Conservation (phyloP, 169 alveolate genomes). For the Cryptosporidium sp. region DNA sequence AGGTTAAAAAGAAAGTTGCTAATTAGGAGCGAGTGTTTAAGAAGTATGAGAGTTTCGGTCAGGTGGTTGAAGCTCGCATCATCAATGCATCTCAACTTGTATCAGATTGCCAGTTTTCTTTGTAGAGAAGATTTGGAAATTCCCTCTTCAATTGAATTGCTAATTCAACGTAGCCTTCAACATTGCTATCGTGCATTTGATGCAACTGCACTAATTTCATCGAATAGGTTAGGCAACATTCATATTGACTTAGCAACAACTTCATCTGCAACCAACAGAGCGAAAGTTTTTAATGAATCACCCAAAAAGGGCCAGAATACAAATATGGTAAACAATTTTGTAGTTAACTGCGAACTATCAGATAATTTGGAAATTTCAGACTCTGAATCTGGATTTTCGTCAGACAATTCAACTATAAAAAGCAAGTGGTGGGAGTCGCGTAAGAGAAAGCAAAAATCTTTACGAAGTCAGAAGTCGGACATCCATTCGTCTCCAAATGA, state of each 20-base stretch:
- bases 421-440: constrained; percentile 75
- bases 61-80: constrained; percentile 89
- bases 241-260: constrained; percentile 78
- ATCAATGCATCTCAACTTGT: constrained; percentile 85
- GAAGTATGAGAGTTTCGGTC: constrained; percentile 91
- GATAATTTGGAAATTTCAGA: constrained; percentile 19
- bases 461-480: constrained; percentile 52
- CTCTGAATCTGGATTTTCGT: neutral
- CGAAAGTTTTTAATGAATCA: constrained; percentile 15
- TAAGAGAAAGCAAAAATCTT: constrained; percentile 76
- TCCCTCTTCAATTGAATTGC: constrained; percentile 88
- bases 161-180: constrained; percentile 77
- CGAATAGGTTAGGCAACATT: constrained; percentile 79
- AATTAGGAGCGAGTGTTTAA: constrained; percentile 89
- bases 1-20: constrained; percentile 85
- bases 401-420: constrained; percentile 60
- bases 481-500: constrained; percentile 14
- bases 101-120: constrained; percentile 88
- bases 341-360: neutral
- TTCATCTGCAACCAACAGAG: constrained; percentile 34
- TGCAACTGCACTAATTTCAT: constrained; percentile 79
- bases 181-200: constrained; percentile 80
- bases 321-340: constrained; percentile 29
- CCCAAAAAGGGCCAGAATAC: neutral
- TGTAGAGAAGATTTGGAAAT: constrained; percentile 87